Conservation (phyloP, 305 asterid genomes). For the Fraxinus nigra region DNA sequence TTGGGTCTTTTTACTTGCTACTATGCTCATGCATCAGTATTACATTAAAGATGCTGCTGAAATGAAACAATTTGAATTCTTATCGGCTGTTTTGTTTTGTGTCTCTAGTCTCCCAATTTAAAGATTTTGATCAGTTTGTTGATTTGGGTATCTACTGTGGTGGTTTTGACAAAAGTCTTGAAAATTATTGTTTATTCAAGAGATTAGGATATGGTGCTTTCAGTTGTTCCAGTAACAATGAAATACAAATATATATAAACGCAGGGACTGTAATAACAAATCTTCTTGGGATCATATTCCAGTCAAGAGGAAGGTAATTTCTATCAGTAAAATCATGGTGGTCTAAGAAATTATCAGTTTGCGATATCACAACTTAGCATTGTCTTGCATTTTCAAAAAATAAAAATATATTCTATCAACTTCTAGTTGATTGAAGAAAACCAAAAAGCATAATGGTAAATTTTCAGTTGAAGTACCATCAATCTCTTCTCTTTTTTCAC, state of each 20-base stretch:
- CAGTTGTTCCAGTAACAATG: neutral
- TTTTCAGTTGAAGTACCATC: neutral
- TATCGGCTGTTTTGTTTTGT: neutral
- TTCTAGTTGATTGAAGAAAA: neutral
- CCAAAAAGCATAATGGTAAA: neutral
- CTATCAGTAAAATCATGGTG: neutral
- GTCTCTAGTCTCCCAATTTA: neutral
- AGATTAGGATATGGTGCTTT: neutral
- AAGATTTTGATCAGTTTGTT: neutral
- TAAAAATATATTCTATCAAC: neutral
- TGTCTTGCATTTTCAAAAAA: neutral
- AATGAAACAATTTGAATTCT: neutral
- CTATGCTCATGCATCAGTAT: constrained; percentile 7
- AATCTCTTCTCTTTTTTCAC: neutral
- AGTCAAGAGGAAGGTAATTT: neutral
- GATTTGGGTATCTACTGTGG: neutral
- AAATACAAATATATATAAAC: neutral
- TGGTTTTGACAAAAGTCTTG: neutral
- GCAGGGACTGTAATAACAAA: neutral
- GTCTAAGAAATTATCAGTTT: neutral
- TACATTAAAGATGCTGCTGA: neutral
- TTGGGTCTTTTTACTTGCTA: neutral
- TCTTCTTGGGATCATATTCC: neutral
- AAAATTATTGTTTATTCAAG: neutral
- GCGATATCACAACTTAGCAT: neutral